Evolutionary conservation across 2,329 filamentous ascomycete genomes (phyloP).

Genomic region (Rasamsonia emersonii): DNA sequence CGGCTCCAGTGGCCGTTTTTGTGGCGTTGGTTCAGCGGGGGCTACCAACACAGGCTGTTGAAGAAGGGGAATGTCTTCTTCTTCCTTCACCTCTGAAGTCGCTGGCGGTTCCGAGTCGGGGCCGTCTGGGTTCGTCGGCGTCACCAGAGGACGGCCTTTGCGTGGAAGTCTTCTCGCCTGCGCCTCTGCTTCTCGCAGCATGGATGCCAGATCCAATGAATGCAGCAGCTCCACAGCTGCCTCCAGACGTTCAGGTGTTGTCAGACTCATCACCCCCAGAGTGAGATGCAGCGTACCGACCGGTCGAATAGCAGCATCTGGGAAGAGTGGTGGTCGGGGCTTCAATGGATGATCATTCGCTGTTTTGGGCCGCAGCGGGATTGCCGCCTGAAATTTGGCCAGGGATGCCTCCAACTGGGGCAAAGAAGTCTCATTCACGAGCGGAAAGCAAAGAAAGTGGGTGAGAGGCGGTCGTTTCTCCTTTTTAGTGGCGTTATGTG

Average conservation of each 20-base stretch:
- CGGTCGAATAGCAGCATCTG: slow-evolving; percentile 61
- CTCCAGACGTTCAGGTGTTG: slow-evolving; percentile 40
- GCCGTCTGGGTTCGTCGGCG: slow-evolving; percentile 13
- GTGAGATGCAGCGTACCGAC: slow-evolving; percentile 78
- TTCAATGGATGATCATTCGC: slow-evolving; percentile 7
- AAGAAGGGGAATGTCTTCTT: neutral
- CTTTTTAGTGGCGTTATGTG: slow-evolving; percentile 8
- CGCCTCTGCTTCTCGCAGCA: slow-evolving; percentile 27
- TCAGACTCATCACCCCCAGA: slow-evolving; percentile 73
- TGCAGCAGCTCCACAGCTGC: slow-evolving; percentile 39
- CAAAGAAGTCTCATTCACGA: slow-evolving; percentile 54
- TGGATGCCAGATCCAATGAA: slow-evolving; percentile 34
- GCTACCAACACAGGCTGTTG: slow-evolving; percentile 6
- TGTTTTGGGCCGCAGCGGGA: slow-evolving; percentile 22
- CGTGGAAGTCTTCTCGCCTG: slow-evolving; percentile 2
- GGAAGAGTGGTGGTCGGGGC: slow-evolving; percentile 39
- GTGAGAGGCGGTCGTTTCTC: slow-evolving; percentile 29
- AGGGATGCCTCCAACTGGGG: slow-evolving; percentile 59
- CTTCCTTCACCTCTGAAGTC: slow-evolving; percentile 2
- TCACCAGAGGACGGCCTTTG: slow-evolving; percentile 19
- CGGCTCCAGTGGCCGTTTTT: too few relatives aligned
- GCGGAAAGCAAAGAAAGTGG: slow-evolving; percentile 45
- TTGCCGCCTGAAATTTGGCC: slow-evolving; percentile 52
- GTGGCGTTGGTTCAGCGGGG: too few relatives aligned
- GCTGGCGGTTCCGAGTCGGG: slow-evolving; percentile 23